A percentile compares a stretch with the other conserved stretches of the same genome.
phyloP scores from a whole-genome alignment of 257 asterid genomes.

The Salvia miltiorrhiza region DNA sequence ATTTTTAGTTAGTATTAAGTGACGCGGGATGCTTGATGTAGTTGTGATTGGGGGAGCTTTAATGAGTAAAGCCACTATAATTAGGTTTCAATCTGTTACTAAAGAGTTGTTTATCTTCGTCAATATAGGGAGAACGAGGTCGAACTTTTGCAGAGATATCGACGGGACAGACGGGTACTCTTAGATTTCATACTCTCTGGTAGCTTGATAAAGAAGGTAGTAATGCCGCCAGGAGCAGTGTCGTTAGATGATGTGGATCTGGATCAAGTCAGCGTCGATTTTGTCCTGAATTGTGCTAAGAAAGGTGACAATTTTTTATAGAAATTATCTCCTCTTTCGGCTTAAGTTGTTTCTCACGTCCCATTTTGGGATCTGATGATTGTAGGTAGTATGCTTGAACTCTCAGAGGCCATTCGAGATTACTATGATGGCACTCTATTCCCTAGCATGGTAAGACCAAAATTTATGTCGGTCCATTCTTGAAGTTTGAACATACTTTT shows the following conservation, averaged over 20 bases:
- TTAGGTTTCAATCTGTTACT: slow-evolving; percentile 9
- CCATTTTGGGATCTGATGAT: slow-evolving; percentile 18
- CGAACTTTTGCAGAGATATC: slow-evolving; percentile 78
- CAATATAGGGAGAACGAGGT: slow-evolving; percentile 64
- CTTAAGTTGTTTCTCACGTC: slow-evolving; percentile 9
- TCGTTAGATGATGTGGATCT: slow-evolving; percentile 96
- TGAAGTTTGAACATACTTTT: not conserved
- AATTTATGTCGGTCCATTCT: slow-evolving; percentile 1
- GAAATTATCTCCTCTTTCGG: not conserved
- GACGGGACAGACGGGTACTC: slow-evolving; percentile 83
- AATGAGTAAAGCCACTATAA: not conserved
- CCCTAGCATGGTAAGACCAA: slow-evolving; percentile 76
- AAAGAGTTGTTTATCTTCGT: slow-evolving; percentile 14
- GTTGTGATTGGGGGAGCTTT: slow-evolving; percentile 5
- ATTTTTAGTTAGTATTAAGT: slow-evolving; percentile 2
- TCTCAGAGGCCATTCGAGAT: slow-evolving; percentile 92
- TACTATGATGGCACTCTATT: slow-evolving; percentile 77
- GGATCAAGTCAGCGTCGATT: slow-evolving; percentile 94
- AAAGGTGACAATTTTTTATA: slow-evolving; percentile 52
- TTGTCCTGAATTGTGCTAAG: slow-evolving; percentile 81
- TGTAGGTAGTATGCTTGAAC: slow-evolving; percentile 85
- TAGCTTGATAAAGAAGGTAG: slow-evolving; percentile 84
- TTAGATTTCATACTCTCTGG: slow-evolving; percentile 82
- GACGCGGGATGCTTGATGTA: not conserved
- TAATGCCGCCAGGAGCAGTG: slow-evolving; percentile 98